Evolutionary conservation across 805 yeast species (phyloP).

Genomic region (Naumovozyma castellii): DNA sequence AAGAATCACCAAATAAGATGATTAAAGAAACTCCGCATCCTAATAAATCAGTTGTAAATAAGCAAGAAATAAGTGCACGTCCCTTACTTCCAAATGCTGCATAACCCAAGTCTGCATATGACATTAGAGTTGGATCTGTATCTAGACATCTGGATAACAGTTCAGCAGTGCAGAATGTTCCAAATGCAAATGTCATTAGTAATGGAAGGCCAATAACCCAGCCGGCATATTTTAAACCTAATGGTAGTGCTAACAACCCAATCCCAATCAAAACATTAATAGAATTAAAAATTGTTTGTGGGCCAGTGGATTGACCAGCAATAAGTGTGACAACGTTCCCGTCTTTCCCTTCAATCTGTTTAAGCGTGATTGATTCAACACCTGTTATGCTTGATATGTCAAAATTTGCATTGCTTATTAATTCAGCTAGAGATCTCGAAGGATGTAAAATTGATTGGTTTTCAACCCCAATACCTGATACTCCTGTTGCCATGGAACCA

Average conservation of each 20-base stretch:
- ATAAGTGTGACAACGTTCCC: slow-evolving; percentile 64
- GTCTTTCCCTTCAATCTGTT: slow-evolving; percentile 57
- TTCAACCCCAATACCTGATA: background rate
- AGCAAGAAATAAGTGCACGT: slow-evolving; percentile 57
- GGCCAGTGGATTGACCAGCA: slow-evolving; percentile 73
- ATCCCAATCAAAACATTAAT: slow-evolving; percentile 70
- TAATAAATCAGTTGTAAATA: slow-evolving; percentile 67
- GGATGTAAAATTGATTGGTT: slow-evolving; percentile 26
- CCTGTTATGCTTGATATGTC: slow-evolving; percentile 30
- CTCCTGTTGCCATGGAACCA: slow-evolving; percentile 26
- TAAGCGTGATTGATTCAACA: slow-evolving; percentile 44
- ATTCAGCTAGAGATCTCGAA: slow-evolving; percentile 37
- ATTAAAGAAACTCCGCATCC: slow-evolving; percentile 78
- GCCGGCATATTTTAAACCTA: slow-evolving; percentile 60
- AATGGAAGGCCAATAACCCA: slow-evolving; percentile 58
- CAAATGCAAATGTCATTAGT: slow-evolving; percentile 48
- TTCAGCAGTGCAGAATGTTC: slow-evolving; percentile 71
- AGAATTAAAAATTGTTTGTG: slow-evolving; percentile 71
- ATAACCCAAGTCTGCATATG: slow-evolving; percentile 82
- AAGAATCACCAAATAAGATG: slow-evolving; percentile 77
- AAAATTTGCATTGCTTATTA: slow-evolving; percentile 32
- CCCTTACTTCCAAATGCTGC: slow-evolving; percentile 78
- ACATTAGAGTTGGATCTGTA: slow-evolving; percentile 68
- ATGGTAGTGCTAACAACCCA: slow-evolving; percentile 64
- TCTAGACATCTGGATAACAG: slow-evolving; percentile 67